Evolutionary conservation across 306 rosid genomes (phyloP).

Genomic region (Vigna nakashimae): DNA sequence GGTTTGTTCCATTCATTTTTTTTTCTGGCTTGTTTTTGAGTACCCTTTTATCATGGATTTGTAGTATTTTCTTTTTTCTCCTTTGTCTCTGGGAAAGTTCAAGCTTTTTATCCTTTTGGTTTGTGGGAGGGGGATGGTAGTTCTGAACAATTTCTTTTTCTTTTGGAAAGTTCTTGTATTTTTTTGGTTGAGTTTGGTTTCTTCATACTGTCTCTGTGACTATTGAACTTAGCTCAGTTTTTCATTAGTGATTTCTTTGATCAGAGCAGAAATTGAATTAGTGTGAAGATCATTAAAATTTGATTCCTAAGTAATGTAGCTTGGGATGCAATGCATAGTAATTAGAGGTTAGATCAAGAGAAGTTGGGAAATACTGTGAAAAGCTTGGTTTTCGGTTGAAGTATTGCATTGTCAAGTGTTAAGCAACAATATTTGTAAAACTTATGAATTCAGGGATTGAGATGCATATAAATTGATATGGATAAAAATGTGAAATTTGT

Average conservation of each 20-base stretch:
- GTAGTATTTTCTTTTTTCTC: constrained; percentile 6
- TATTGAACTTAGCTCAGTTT: constrained; percentile 4
- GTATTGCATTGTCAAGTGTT: neutral
- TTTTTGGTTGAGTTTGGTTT: neutral
- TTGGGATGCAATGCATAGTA: constrained; percentile 10
- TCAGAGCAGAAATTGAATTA: constrained; percentile 25
- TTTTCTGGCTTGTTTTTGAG: neutral
- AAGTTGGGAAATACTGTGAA: constrained; percentile 1
- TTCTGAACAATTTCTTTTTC: neutral
- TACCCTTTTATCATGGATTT: constrained; percentile 46
- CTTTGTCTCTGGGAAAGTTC: neutral
- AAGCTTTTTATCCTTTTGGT: constrained; percentile 6
- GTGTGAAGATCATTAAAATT: neutral
- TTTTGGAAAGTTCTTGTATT: neutral
- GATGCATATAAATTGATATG: neutral
- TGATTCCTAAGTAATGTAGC: neutral
- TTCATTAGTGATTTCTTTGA: constrained; percentile 24
- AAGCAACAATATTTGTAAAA: neutral
- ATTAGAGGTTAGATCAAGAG: neutral
- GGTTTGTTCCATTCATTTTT: constrained; percentile 43
- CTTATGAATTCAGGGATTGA: neutral
- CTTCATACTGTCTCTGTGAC: neutral
- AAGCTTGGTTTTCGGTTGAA: neutral
- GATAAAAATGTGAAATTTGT: neutral
- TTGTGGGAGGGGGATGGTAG: constrained; percentile 4